phyloP scores from a whole-genome alignment of 1,284 basidiomycete species.

The Athelia psychrophila region DNA sequence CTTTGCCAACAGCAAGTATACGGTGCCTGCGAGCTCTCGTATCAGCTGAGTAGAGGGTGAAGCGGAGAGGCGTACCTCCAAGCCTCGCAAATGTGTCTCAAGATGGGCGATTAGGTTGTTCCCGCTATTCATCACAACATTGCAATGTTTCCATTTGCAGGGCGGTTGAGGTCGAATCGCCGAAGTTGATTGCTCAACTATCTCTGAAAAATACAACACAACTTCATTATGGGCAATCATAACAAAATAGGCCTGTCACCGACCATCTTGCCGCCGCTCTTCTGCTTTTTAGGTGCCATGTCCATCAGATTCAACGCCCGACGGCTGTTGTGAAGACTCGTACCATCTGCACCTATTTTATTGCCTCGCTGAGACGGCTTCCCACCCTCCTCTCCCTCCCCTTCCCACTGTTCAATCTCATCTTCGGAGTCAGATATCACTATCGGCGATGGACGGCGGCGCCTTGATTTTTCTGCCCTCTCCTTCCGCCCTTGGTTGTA shows the following conservation, averaged over 20 bases:
- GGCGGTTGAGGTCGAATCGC: constrained; percentile 41
- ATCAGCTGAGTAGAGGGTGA: neutral
- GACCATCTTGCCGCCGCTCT: neutral
- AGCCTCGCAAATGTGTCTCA: constrained; percentile 39
- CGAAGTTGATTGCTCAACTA: constrained; percentile 39
- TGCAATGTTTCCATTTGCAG: constrained; percentile 63
- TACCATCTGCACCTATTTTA: neutral
- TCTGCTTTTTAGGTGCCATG: neutral
- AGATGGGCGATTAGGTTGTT: constrained; percentile 50
- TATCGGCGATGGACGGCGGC: neutral
- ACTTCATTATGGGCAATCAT: constrained; percentile 4
- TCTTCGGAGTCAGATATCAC: neutral
- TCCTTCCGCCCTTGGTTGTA: constrained; percentile 2
- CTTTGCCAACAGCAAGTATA: constrained; percentile 47
- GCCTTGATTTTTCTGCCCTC: constrained; percentile 9
- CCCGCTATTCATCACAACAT: constrained; percentile 49
- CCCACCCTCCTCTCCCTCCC: too few species aligned
- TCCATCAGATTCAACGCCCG: neutral
- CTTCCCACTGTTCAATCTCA: neutral
- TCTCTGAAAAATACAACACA: constrained; percentile 30
- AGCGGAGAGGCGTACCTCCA: constrained; percentile 21
- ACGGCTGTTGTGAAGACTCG: neutral
- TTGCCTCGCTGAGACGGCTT: neutral
- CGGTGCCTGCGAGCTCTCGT: constrained; percentile 16
- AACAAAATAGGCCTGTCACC: constrained; percentile 10